A percentile compares a stretch with the other conserved stretches of the same genome.
Evolutionary conservation across 1,139 yeast genomes (phyloP).

Genomic region (Chernovozyma aurita): DNA sequence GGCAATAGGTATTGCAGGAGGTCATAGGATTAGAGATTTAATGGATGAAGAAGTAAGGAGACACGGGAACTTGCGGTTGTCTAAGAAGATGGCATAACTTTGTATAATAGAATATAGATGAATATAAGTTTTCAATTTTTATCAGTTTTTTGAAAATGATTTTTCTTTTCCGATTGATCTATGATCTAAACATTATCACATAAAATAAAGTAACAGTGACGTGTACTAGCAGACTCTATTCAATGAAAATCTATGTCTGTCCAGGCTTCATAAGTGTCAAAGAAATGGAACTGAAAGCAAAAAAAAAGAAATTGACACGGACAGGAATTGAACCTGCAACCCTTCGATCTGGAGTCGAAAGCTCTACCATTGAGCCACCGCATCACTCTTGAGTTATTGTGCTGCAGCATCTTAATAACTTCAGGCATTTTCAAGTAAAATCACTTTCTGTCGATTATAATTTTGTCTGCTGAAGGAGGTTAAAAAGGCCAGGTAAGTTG

Average conservation of each 20-base stretch:
- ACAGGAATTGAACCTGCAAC: conserved; percentile 78
- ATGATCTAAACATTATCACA: too few relatives aligned
- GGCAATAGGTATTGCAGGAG: conserved; percentile 88
- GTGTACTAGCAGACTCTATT: too few relatives aligned
- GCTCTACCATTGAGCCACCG: conserved; percentile 95
- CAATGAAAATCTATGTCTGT: too few relatives aligned
- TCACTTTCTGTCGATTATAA: too few relatives aligned
- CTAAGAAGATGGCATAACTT: neutral
- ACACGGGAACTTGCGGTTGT: conserved; percentile 50
- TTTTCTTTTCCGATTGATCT: neutral
- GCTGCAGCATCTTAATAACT: too few relatives aligned
- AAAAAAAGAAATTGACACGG: conserved; percentile 49
- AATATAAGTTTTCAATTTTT: neutral
- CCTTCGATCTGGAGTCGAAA: conserved; percentile 82
- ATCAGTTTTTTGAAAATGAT: neutral
- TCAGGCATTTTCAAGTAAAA: too few relatives aligned
- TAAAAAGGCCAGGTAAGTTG: too few relatives aligned
- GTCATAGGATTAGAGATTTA: conserved; percentile 72
- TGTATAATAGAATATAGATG: neutral
- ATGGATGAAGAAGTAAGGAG: conserved; percentile 83
- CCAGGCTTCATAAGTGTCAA: too few relatives aligned
- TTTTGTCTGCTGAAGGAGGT: too few relatives aligned
- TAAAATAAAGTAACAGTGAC: too few relatives aligned
- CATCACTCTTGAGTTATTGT: conserved; percentile 48
- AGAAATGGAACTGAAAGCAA: too few relatives aligned